Evolutionary conservation across 2,329 filamentous ascomycete species (phyloP), one percentile per base, ranked within the genome.

Genomic region (Microcera coccophila): DNA sequence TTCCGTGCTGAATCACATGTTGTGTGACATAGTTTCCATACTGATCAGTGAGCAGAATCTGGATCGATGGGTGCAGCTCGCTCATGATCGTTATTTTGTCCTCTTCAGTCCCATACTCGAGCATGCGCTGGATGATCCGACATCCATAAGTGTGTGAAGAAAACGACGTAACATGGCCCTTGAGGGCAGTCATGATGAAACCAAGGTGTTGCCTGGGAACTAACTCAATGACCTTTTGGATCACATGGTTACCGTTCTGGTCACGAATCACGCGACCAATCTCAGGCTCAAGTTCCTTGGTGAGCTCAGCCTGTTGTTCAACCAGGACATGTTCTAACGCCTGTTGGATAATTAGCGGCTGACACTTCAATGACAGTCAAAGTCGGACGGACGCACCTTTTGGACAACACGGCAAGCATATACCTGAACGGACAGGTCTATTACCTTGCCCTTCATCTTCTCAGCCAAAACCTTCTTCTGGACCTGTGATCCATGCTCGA

Each of bases 21-120:
- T 97, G 93, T 3, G 87, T 85, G 15, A 98, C 93, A 61, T 98
- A 98, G 67, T 98, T 98, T 46, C 93, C 93, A 60, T 86, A 98
- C 52, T 90, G 84, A 59, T 97, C 88, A 1, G 82, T 81, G 50
- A 96, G 87, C 44, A 97, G 78, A 42, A 75, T 78, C 22, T 78
- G 65, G 9, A 87, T 82, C 52, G 83, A 85, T 9, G 75, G 73
- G 59, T 93, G 85, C 17, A 98, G 75, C 67, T 97, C 91, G 2
- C 75, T 70, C 59, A 96, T 78, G 39, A 97, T 84, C 22, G 75
- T 76, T 36, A 75, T 71, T 64, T 83, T 85, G 57, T 93, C 85
- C 2, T 75, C 71, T 31, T 85, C 79, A 14, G 84, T 81, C 40
- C 88, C 90, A 59, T 87, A 74, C 64, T 97, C 93, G 2, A 98